phyloP scores from a whole-genome alignment of 345 rosid species.

The Populus alba region DNA sequence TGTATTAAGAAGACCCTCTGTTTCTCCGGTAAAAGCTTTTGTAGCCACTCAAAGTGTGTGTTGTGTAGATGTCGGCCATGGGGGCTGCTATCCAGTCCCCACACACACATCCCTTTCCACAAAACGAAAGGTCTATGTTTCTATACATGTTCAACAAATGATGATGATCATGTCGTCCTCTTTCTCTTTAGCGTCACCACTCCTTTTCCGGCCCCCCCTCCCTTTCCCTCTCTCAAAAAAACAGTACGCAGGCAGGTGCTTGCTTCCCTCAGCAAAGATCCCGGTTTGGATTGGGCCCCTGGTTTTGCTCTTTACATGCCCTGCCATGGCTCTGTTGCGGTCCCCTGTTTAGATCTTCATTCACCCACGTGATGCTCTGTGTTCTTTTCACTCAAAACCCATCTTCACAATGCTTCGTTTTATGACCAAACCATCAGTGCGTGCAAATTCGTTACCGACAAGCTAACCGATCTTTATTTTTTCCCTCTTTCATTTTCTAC shows the following conservation, averaged over 20 bases:
- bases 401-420: too few species aligned
- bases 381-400: background rate
- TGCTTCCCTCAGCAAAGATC: slow-evolving; percentile 4
- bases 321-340: background rate
- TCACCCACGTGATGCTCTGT: background rate
- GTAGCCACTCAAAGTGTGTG: slow-evolving; percentile 12
- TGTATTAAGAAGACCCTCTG: background rate
- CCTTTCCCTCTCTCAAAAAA: too few species aligned
- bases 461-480: too few species aligned
- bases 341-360: background rate
- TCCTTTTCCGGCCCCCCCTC: too few species aligned
- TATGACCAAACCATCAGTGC: too few species aligned
- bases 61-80: slow-evolving; percentile 54
- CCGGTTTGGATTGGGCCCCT: background rate
- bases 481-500: too few species aligned
- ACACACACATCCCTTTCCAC: slow-evolving; percentile 2
- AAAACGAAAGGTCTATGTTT: background rate
- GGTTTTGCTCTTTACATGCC: background rate
- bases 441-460: too few species aligned
- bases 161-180: slow-evolving; percentile 1
- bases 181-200: background rate
- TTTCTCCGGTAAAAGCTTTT: background rate
- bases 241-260: slow-evolving; percentile 17
- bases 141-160: slow-evolving; percentile 14
- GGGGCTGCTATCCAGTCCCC: slow-evolving; percentile 19